These are phyloP conservation scores for Aureobasidium namibiae DNA, from an alignment of 2,329 filamentous ascomycete genomes.

Conservation along the genomic window DNA sequence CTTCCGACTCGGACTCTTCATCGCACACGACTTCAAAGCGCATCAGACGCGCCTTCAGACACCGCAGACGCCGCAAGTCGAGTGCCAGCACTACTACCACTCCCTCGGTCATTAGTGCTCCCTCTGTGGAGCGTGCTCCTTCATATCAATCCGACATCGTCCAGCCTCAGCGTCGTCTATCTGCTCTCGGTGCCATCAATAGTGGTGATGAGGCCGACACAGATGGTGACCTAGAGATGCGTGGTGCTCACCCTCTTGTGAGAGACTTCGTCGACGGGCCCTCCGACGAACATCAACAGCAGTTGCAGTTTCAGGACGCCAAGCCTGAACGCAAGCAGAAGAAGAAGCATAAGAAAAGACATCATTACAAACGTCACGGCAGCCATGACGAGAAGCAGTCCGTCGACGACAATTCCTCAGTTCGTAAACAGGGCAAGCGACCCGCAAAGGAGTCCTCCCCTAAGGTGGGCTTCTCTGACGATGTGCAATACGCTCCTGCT, in stretches of 20 bases:
- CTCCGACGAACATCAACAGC: conserved; percentile 26
- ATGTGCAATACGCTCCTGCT: conserved; percentile 22
- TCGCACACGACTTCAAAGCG: conserved; percentile 67
- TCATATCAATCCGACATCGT: not conserved
- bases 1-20: conserved; percentile 57
- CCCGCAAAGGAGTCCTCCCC: conserved; percentile 14
- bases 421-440: conserved; percentile 16
- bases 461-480: conserved; percentile 34
- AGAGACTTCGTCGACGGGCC: conserved; percentile 38
- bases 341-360: conserved; percentile 35
- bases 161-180: conserved; percentile 26
- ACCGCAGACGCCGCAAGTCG: conserved; percentile 66
- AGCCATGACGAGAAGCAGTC: conserved; percentile 17
- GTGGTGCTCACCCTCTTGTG: conserved; percentile 27
- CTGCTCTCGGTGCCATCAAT: conserved; percentile 33
- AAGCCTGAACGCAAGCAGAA: conserved; percentile 34
- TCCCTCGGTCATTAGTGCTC: conserved; percentile 36
- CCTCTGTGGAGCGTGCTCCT: conserved; percentile 29
- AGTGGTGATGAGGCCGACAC: conserved; percentile 48
- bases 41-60: conserved; percentile 66
- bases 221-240: conserved; percentile 35
- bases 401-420: conserved; percentile 18
- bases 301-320: not conserved
- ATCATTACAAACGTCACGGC: conserved; percentile 31
- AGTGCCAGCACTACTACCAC: conserved; percentile 62